Evolutionary conservation across 768 basidiomycete species (phyloP), one percentile per base, ranked within the genome.

Genomic region (Neoboletus brunneissimus): DNA sequence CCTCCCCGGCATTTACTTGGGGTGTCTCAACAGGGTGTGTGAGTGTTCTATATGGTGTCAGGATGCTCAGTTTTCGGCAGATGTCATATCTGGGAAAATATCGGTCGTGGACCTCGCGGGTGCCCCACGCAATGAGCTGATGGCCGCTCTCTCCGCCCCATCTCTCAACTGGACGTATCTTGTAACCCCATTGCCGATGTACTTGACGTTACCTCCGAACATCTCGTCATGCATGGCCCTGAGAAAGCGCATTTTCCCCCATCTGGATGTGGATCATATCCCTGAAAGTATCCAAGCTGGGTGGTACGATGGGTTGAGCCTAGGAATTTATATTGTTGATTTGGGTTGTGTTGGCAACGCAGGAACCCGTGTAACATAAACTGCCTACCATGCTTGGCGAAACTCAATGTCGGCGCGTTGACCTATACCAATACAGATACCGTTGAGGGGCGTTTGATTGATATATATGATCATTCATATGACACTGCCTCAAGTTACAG

Each of bases 221-320:
- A 31, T 67, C 8, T 55, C 54, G n/a, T 51, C 48, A 32, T 76
- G 72, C 59, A 57, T 71, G n/a, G 15, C 46, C 18, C 48, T 65
- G 6, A 31, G 69, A 31, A 41, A 52, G 51, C 59, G 61, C 44
- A 63, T 76, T 41, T 75, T 67, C 47, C 71, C 74, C 3, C 76
- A 77, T 51, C 73, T 77, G 11, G 73, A 73, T 56, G 45, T 77
- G 29, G 75, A 77, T 56, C 74, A 75, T 51, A 48, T 77, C 25
- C 48, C 63, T 12, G 73, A 75, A 55, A 67, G 64, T 45, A 40
- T 70, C 20, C 66, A 57, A 41, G 54, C 58, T 15, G 74, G 75
- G 22, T 61, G 61, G 54, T 44, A 50, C 32, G 64, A 73, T n/a
- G 71, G 68, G 34, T 48, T 76, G 29, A 64, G 62, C 29, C 67